Evolutionary conservation across 768 basidiomycete species (phyloP).

Genomic region (Boletus subcaerulescens): DNA sequence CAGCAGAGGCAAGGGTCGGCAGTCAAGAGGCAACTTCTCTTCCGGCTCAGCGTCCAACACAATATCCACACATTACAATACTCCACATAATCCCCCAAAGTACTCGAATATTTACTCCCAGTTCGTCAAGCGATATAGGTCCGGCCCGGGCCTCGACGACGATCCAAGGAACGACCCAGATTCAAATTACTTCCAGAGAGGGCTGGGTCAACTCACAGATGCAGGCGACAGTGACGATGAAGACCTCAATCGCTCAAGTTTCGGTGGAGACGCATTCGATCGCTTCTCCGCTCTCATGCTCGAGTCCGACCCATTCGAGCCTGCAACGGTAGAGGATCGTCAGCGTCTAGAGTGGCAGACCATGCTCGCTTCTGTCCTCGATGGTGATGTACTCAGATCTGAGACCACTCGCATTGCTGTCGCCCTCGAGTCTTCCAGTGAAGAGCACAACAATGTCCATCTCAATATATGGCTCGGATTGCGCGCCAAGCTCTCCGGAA

Average conservation of each 20-base stretch:
- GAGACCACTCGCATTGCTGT: conserved; percentile 92
- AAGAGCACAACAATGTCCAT: conserved; percentile 66
- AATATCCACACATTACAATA: conserved; percentile 29
- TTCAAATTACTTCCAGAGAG: conserved; percentile 75
- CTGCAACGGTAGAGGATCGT: conserved; percentile 68
- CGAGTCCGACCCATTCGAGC: conserved; percentile 63
- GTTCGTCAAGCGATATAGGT: conserved; percentile 74
- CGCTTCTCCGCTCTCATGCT: conserved; percentile 50
- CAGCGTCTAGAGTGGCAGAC: conserved; percentile 95
- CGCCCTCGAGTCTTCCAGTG: conserved; percentile 64
- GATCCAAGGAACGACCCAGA: conserved; percentile 81
- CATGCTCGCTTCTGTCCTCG: conserved; percentile 89
- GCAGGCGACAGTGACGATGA: conserved; percentile 79
- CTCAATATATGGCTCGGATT: conserved; percentile 86
- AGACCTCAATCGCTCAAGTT: conserved; percentile 44
- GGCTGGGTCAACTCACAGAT: conserved; percentile 63
- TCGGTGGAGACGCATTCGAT: conserved; percentile 46
- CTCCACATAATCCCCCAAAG: conserved; percentile 33
- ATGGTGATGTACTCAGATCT: conserved; percentile 90
- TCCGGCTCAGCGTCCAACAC: conserved; percentile 27
- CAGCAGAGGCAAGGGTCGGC: conserved; percentile 31
- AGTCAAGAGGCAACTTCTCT: conserved; percentile 30
- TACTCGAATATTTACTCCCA: conserved; percentile 73
- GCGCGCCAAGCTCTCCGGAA: conserved; percentile 78
- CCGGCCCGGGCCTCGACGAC: conserved; percentile 57